Evolutionary conservation across 73 alveolate genomes (phyloP), one percentile per base, ranked within the genome.

Genomic region (Paramecium primaurelia): DNA sequence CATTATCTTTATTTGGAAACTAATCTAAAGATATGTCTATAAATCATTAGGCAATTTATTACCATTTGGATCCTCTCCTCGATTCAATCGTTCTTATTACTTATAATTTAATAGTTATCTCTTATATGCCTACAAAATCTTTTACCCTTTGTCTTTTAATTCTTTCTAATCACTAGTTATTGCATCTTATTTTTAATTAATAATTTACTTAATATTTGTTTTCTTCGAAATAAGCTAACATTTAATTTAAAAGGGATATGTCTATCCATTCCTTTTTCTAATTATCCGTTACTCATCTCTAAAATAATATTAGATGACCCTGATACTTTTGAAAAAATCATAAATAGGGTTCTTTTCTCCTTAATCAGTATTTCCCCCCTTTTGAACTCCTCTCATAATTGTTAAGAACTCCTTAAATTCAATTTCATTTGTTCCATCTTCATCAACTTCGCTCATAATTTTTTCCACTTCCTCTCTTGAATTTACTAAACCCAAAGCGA

Each of bases 401-500:
- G 93, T 87, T 10, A 97, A 95, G 92, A 97, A 97, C 89, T 97
- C 99, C 20, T 26, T 97, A 58, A 97, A 97, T 92, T 97, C 99
- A 40, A 97, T 95, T 60, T 94, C 75, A 45, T 97, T 95, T 30
- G 99, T 77, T 26, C 97, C 98, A 93, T 97, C 98, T 36, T 93
- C 98, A 92, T 97, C 99, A 14, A 97, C 99, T 64, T 88, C 88
- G 7, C 64, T 80, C 54, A 97, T 96, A 40, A 97, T 94, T 60
- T 87, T 94, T 68, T 96, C 93, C 6, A 97, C 98, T 93, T 97
- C 96, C 9, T 93, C 95, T 92, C 99, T 75, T 42, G 88, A 94
- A 45, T 97, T 96, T 8, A 96, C 99, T 38, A 97, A 92, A 1
- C 99, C 99, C 49, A 97, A 92, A 47, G 99, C 99, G 36, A 97